A percentile compares a stretch with the other conserved stretches of the same genome.
These are phyloP conservation scores for Entonaema liquescens DNA, from an alignment of 495 filamentous ascomycete species.

Conservation along the genomic window DNA sequence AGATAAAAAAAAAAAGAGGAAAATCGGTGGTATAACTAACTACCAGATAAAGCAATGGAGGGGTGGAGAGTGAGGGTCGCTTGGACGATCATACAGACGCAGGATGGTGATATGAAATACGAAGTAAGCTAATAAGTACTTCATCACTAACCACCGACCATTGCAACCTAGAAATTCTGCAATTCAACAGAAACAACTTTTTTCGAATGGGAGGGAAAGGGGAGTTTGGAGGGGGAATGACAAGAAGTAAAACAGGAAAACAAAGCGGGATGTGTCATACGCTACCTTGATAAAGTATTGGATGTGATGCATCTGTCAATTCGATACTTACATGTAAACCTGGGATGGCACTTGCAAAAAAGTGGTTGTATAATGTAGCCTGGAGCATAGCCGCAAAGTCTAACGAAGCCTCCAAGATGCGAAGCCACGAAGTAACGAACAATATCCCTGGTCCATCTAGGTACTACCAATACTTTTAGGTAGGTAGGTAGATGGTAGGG, in stretches of 20 bases:
- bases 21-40: not conserved
- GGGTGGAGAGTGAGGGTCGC: slow-evolving; percentile 3
- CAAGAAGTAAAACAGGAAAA: not conserved
- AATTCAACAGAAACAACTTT: not conserved
- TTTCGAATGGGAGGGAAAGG: not conserved
- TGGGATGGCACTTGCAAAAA: not conserved
- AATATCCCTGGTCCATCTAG: not conserved
- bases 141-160: slow-evolving; percentile 11
- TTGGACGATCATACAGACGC: slow-evolving; percentile 11
- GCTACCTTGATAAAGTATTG: not conserved
- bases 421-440: slow-evolving; percentile 3
- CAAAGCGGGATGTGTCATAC: not conserved
- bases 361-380: not conserved
- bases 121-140: slow-evolving; percentile 18
- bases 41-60: slow-evolving; percentile 15
- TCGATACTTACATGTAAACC: too few relatives aligned
- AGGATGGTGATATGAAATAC: slow-evolving; percentile 24
- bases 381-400: slow-evolving; percentile 39
- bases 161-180: slow-evolving; percentile 14
- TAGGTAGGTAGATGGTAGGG: slow-evolving; percentile 3
- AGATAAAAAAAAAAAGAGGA: slow-evolving; percentile 14
- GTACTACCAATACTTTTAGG: not conserved
- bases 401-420: slow-evolving; percentile 9
- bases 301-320: not conserved
- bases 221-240: not conserved